phyloP scores from a whole-genome alignment of 1,139 yeast genomes.

The Yamadazyma sp. region DNA sequence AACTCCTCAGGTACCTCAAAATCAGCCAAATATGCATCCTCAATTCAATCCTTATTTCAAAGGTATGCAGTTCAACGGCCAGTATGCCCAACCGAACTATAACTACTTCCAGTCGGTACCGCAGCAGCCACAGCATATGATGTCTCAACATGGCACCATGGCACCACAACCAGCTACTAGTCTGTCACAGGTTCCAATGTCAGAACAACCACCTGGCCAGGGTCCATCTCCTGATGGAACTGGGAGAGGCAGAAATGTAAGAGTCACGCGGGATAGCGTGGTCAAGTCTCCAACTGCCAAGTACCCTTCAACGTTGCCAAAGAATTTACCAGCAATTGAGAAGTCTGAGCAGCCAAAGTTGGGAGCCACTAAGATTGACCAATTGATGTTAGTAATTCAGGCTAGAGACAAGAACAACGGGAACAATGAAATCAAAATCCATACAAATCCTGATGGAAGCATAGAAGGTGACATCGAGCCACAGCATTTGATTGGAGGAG shows the following conservation, averaged over 20 bases:
- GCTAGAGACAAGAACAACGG: conserved; percentile 73
- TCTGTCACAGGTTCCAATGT: not conserved
- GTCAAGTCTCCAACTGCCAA: conserved; percentile 3
- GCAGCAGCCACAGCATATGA: not conserved
- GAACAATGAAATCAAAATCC: conserved; percentile 57
- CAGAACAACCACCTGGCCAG: conserved; percentile 6
- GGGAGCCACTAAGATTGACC: conserved; percentile 89
- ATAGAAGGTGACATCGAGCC: conserved; percentile 34
- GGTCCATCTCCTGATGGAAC: not conserved
- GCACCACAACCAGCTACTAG: conserved; percentile 2
- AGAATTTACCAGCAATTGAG: conserved; percentile 36
- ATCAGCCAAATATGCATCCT: not conserved
- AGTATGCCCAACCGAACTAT: conserved; percentile 3
- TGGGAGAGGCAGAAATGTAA: conserved; percentile 2
- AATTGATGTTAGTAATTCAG: conserved; percentile 84
- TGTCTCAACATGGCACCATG: too few relatives aligned
- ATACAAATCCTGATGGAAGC: conserved; percentile 64
- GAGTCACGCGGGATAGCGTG: not conserved
- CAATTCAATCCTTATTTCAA: not conserved
- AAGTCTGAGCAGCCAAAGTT: conserved; percentile 57
- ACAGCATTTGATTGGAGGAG: conserved; percentile 73
- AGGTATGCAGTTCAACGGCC: conserved; percentile 3
- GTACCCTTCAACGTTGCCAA: conserved; percentile 3
- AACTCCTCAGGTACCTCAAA: not conserved
- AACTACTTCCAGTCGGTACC: conserved; percentile 3